Conservation (phyloP, 495 filamentous ascomycete genomes). For the Penicillium antarcticum region DNA sequence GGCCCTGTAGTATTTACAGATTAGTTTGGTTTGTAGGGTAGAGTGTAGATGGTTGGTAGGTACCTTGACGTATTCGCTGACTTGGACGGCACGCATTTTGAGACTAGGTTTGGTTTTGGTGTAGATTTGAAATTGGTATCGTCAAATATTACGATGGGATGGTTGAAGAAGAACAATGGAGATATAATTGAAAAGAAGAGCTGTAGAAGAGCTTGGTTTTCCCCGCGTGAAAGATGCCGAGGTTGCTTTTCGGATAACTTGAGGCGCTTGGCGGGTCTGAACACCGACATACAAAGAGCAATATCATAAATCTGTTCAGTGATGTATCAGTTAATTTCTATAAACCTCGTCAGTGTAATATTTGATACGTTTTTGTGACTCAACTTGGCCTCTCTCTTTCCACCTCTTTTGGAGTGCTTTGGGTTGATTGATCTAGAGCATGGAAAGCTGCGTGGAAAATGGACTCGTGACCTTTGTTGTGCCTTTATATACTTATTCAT, state of each 20-base stretch:
- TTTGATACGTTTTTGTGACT: no score
- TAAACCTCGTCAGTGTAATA: no score
- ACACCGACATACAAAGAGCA: no score
- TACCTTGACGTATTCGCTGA: slow-evolving; percentile 81
- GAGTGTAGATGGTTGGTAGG: slow-evolving; percentile 5
- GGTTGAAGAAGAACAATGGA: background rate
- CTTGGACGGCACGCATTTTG: slow-evolving; percentile 80
- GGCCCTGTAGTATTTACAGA: slow-evolving; percentile 50
- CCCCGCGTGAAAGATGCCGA: slow-evolving; percentile 27
- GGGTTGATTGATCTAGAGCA: no score
- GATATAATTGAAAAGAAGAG: background rate
- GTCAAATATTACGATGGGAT: background rate
- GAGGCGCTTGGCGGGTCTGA: background rate
- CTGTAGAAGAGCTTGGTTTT: background rate
- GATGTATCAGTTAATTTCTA: no score
- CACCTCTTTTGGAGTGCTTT: no score
- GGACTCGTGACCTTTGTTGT: no score
- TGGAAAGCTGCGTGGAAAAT: no score
- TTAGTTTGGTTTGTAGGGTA: slow-evolving; percentile 8
- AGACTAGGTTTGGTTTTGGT: background rate
- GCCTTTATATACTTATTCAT: no score
- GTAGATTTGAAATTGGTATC: background rate
- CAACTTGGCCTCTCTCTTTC: no score
- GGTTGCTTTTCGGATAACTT: slow-evolving; percentile 26
- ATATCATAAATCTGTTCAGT: no score